These are phyloP conservation scores for Alnus glutinosa DNA, from an alignment of 306 rosid species.

Conservation along the genomic window DNA sequence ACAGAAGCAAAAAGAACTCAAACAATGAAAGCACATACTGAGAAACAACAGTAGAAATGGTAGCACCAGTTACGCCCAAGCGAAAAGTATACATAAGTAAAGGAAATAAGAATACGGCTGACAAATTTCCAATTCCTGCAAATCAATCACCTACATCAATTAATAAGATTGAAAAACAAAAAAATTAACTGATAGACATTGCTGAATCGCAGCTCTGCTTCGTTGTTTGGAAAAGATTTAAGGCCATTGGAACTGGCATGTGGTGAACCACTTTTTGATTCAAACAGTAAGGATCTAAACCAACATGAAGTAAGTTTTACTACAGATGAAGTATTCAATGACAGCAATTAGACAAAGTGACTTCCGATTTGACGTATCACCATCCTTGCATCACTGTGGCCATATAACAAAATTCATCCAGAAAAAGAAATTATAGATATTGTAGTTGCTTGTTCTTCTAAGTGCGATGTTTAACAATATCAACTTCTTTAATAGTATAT, in stretches of 20 bases:
- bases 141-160: constrained; percentile 25
- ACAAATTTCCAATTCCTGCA: constrained; percentile 84
- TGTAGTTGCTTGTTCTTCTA: not conserved
- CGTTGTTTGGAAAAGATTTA: not conserved
- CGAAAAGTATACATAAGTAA: constrained; percentile 66
- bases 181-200: not conserved
- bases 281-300: not conserved
- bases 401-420: not conserved
- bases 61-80: constrained; percentile 90
- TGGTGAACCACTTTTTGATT: not conserved
- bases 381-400: not conserved
- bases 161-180: constrained; percentile 18
- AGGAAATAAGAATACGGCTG: constrained; percentile 80
- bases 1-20: constrained; percentile 17
- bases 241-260: not conserved
- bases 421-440: not conserved
- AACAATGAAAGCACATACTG: constrained; percentile 63
- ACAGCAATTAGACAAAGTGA: not conserved
- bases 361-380: not conserved
- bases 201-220: not conserved
- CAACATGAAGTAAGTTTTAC: not conserved
- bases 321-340: not conserved
- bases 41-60: constrained; percentile 83
- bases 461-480: not conserved
- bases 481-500: not conserved